Base-by-base conservation (phyloP, 78 protist species). In the Protostelium mycophagum region DNA sequence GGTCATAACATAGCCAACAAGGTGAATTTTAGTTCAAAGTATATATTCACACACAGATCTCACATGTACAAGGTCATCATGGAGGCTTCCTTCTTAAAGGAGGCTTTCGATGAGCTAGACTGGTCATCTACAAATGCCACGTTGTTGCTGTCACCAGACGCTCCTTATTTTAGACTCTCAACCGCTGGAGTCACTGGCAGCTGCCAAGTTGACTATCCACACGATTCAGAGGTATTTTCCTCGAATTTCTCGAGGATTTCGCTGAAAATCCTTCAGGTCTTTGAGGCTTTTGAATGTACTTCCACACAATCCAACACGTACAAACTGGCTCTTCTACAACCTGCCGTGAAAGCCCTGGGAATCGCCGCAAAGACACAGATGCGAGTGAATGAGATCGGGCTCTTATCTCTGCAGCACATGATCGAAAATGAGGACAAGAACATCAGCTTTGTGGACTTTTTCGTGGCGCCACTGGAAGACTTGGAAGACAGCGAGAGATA, bases 41-140 rank as follows among this genome's bases (percentile, higher is more conserved):
- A n/a, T n/a, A n/a, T n/a, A n/a, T n/a, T n/a, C n/a, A n/a, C n/a
- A n/a, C n/a, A n/a, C n/a, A n/a, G n/a, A n/a, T n/a, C n/a, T n/a
- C n/a, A n/a, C n/a, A n/a, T n/a, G n/a, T n/a, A n/a, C n/a, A n/a
- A n/a, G n/a, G 10, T 90, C 31, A 37, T 90, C 31, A 86, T 90
- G 29, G 93, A 90, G 5, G 87, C 93, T 28, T 86, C 85, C 34
- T 37, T 38, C 36, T 86, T 90, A 0, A 83, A 83, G 28, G 93
- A 90, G 37, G 93, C 93, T 38, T 90, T 90, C 86, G 93, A 88
- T 1, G 93, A 90, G 63, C 35, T 90, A 38, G 93, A 90, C 23
- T 90, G 85, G 39, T 36, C 88, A 0, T 35, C 86, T 28, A 29
- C 31, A 28, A 86, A 28, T 28, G 38, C 88, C 25, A 86, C 84